Base-by-base conservation (phyloP, 208 protist genomes). In the Leishmania tarentolae region DNA sequence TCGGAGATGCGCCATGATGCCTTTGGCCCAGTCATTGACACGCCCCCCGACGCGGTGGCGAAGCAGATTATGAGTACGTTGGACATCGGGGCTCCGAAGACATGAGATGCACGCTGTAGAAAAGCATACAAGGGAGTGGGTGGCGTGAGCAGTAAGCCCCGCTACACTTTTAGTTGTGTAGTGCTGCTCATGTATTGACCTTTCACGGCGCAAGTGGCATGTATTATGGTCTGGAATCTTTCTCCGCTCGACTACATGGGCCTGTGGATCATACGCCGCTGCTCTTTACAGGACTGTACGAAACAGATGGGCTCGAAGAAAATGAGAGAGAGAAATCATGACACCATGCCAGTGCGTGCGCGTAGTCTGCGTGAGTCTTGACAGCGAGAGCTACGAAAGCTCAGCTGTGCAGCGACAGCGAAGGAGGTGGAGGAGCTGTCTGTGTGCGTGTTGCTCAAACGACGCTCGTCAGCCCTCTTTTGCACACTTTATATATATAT, bases 1-100 rank as follows among this genome's bases (percentile, higher is more conserved):
- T 82, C 79, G 24, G 57, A 82, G 11, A 73, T 93, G 75, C 84
- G 84, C 40, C 72, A 86, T n/a, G 94, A 97, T 71, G 89, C 90
- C 21, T 96, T 94, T 66, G 94, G 94, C 11, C 94, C 94, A 7
- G 85, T 96, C 42, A 97, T 97, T 77, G 92, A 95, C 86, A 97
- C 89, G 57, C 94, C 94, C 46, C 90, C 94, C 0, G 94, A 97
- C 74, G 78, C 83, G 6, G 80, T 97, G 21, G 94, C 94, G 52
- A 83, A 80, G 76, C 87, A 94, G 83, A 95, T 97, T 75, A 83
- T 95, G 56, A 83, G 74, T 69, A 94, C 86, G 44, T 65, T 92
- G 61, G 83, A 91, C 79, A 91, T 83, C 3, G 87, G 87, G 1
- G 76, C 84, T 0, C 63, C 85, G n/a, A 74, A 59, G 24, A 4